These are phyloP conservation scores for Lineolata rhizophorae DNA, from an alignment of 495 filamentous ascomycete species.

Conservation along the genomic window DNA sequence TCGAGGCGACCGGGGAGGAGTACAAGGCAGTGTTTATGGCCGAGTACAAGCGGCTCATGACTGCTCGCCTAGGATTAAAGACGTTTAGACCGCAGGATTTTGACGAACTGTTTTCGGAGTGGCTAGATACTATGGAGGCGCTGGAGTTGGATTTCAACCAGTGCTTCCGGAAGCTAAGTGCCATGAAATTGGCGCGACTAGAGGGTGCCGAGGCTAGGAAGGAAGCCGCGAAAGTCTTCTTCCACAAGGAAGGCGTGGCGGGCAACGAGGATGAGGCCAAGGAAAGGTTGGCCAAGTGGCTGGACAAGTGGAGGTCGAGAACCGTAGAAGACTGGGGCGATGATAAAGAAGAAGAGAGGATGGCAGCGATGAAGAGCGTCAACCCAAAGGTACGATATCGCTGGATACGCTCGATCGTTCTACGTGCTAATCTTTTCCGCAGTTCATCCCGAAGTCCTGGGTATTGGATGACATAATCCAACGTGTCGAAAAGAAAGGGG, in stretches of 20 bases:
- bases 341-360: slow-evolving; percentile 34
- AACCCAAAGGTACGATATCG: slow-evolving; percentile 47
- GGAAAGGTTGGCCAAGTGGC: slow-evolving; percentile 48
- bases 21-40: slow-evolving; percentile 66
- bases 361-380: slow-evolving; percentile 50
- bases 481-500: slow-evolving; percentile 63
- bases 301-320: slow-evolving; percentile 45
- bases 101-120: slow-evolving; percentile 46
- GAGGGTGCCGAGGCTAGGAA: slow-evolving; percentile 34
- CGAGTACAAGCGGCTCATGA: slow-evolving; percentile 75
- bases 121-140: slow-evolving; percentile 63
- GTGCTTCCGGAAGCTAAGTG: slow-evolving; percentile 60
- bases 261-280: slow-evolving; percentile 37
- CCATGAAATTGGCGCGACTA: slow-evolving; percentile 31
- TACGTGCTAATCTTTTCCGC: neutral
- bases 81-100: slow-evolving; percentile 48
- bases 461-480: slow-evolving; percentile 82
- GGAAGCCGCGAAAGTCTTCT: slow-evolving; percentile 41
- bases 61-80: slow-evolving; percentile 49
- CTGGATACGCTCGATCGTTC: neutral
- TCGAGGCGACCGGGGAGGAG: slow-evolving; percentile 55
- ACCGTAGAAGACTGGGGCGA: slow-evolving; percentile 49
- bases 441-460: slow-evolving; percentile 75
- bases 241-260: slow-evolving; percentile 41
- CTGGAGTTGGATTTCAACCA: slow-evolving; percentile 77